Conservation (phyloP, 768 basidiomycete genomes). For the Suillus weaverae region DNA sequence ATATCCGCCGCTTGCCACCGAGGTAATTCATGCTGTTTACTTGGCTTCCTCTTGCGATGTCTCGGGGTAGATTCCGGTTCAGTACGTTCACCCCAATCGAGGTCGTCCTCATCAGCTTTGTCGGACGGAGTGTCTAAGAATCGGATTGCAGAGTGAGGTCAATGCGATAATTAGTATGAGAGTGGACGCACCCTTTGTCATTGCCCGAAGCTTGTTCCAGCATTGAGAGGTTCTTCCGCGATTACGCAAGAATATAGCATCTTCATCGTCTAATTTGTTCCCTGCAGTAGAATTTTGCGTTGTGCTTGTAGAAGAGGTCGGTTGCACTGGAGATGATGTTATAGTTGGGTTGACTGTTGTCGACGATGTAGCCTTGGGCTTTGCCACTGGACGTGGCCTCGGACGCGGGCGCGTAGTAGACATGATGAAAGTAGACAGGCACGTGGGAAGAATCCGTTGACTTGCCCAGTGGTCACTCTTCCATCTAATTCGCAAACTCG, state of each 20-base stretch:
- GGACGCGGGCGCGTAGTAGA: conserved; percentile 46
- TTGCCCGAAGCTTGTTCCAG: conserved; percentile 61
- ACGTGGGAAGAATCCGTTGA: conserved; percentile 27
- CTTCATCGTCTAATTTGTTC: conserved; percentile 48
- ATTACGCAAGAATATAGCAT: conserved; percentile 72
- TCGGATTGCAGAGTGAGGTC: neutral
- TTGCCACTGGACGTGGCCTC: conserved; percentile 49
- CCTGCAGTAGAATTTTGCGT: conserved; percentile 10
- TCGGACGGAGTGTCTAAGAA: conserved; percentile 24
- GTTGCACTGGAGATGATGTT: conserved; percentile 6
- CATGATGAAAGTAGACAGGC: conserved; percentile 20
- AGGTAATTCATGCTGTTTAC: conserved; percentile 31
- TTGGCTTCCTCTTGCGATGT: conserved; percentile 40
- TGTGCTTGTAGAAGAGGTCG: conserved; percentile 15
- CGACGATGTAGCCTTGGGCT: conserved; percentile 15
- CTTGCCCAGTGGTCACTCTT: neutral
- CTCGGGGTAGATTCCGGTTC: conserved; percentile 26
- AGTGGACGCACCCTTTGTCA: conserved; percentile 48
- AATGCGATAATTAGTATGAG: neutral
- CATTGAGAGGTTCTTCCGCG: conserved; percentile 50
- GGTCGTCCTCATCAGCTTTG: conserved; percentile 22
- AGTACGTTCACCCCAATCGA: conserved; percentile 18
- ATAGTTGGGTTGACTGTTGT: conserved; percentile 13
- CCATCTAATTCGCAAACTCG: conserved; percentile 25
- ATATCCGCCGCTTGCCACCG: conserved; percentile 45